Percentiles rank a stretch among this genome's conserved stretches.
phyloP scores from a whole-genome alignment of 2,329 filamentous ascomycete genomes.

The Phyllosticta citriasiana region DNA sequence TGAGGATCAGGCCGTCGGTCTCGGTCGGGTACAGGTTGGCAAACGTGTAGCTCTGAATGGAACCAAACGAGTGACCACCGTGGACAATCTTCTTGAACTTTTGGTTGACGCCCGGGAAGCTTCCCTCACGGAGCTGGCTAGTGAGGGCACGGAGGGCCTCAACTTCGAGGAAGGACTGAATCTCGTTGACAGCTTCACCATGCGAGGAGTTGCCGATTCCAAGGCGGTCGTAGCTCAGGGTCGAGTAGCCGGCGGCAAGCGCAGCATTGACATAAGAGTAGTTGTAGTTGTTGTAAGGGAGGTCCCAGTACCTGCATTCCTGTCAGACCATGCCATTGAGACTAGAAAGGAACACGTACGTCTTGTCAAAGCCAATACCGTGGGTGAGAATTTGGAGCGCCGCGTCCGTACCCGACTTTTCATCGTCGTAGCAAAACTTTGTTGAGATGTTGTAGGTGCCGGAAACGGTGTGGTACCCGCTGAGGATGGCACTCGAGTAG shows the following conservation, averaged over 20 bases:
- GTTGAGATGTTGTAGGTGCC: slow-evolving; percentile 49
- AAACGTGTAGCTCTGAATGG: slow-evolving; percentile 47
- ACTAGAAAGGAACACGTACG: slow-evolving; percentile 18
- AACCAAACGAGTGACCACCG: slow-evolving; percentile 56
- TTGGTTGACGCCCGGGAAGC: slow-evolving; percentile 33
- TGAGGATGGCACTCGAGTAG: slow-evolving; percentile 35
- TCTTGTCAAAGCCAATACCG: slow-evolving; percentile 46
- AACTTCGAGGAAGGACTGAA: slow-evolving; percentile 50
- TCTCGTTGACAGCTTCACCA: slow-evolving; percentile 49
- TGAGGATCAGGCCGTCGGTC: slow-evolving; percentile 50
- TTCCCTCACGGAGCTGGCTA: slow-evolving; percentile 35
- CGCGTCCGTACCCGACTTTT: slow-evolving; percentile 22
- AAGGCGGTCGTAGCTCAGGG: slow-evolving; percentile 52
- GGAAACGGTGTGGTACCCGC: slow-evolving; percentile 40
- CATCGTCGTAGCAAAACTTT: slow-evolving; percentile 51
- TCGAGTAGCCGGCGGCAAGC: slow-evolving; percentile 47
- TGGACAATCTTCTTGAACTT: slow-evolving; percentile 42
- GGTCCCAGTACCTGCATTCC: slow-evolving; percentile 51
- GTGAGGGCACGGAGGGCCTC: slow-evolving; percentile 48
- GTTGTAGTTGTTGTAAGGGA: slow-evolving; percentile 46
- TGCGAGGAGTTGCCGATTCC: slow-evolving; percentile 50
- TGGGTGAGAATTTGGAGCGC: slow-evolving; percentile 42
- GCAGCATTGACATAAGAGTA: slow-evolving; percentile 53
- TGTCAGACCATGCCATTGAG: background rate
- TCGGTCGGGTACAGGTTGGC: slow-evolving; percentile 42